Conservation (phyloP, 352 stramenopile species). For the Phytophthora fragariaefolia region DNA sequence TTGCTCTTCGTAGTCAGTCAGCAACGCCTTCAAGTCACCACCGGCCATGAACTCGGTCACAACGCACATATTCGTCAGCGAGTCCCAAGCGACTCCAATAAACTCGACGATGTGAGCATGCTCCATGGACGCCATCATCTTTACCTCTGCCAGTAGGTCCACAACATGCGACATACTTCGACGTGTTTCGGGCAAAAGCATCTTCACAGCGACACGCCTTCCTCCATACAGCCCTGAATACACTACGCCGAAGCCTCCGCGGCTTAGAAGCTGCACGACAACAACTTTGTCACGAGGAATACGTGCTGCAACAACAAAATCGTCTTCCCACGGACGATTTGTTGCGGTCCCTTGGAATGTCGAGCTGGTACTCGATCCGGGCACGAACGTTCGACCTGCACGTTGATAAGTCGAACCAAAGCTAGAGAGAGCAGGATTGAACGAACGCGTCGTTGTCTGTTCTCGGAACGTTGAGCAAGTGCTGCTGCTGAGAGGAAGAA, state of each 20-base stretch:
- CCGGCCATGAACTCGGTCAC: slow-evolving; percentile 67
- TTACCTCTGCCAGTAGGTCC: slow-evolving; percentile 51
- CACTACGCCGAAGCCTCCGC: slow-evolving; percentile 55
- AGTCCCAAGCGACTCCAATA: slow-evolving; percentile 60
- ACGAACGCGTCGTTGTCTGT: slow-evolving; percentile 21
- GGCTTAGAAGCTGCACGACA: slow-evolving; percentile 39
- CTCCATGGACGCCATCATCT: slow-evolving; percentile 52
- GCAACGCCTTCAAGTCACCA: slow-evolving; percentile 52
- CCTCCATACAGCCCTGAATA: slow-evolving; percentile 47
- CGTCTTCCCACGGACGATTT: slow-evolving; percentile 45
- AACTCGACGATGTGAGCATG: slow-evolving; percentile 57
- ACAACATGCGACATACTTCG: slow-evolving; percentile 38
- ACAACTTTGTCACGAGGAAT: slow-evolving; percentile 52
- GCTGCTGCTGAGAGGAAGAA: slow-evolving; percentile 36
- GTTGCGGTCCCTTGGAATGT: slow-evolving; percentile 12
- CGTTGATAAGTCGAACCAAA: slow-evolving; percentile 26
- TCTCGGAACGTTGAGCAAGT: slow-evolving; percentile 31
- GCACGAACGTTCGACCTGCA: slow-evolving; percentile 17
- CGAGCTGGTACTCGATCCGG: slow-evolving; percentile 14
- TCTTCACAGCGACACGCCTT: slow-evolving; percentile 56
- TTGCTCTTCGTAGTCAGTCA: slow-evolving; percentile 37
- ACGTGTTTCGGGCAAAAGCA: slow-evolving; percentile 46
- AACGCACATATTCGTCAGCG: slow-evolving; percentile 50
- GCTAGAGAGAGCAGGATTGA: slow-evolving; percentile 32
- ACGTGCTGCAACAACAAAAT: slow-evolving; percentile 46